Conservation (phyloP, 2,329 filamentous ascomycete species). For the Trichoderma brevicompactum region DNA sequence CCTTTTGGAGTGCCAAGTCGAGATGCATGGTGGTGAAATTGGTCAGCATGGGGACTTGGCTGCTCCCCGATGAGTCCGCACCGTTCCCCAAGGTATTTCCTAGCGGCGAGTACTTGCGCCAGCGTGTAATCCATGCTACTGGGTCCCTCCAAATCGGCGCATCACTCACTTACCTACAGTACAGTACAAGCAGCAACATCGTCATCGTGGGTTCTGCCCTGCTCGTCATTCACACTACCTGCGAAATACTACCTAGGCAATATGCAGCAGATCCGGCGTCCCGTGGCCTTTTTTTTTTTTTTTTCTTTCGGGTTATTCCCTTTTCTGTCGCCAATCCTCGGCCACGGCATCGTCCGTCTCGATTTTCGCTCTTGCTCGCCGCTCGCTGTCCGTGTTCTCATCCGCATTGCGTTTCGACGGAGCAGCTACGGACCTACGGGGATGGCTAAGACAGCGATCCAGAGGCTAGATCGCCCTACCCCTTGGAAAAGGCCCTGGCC, state of each 20-base stretch:
- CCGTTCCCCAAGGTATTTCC: slow-evolving; percentile 14
- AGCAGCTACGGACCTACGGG: neutral
- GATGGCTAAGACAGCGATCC: slow-evolving; percentile 18
- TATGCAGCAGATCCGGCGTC: slow-evolving; percentile 15
- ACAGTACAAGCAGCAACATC: slow-evolving; percentile 2
- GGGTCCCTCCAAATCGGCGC: slow-evolving; percentile 15
- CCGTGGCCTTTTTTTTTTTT: neutral
- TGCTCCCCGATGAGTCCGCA: slow-evolving; percentile 19
- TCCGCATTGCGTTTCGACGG: slow-evolving; percentile 3
- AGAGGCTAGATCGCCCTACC: slow-evolving; percentile 22
- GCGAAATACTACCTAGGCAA: neutral
- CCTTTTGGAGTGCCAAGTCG: slow-evolving; percentile 11
- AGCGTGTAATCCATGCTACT: slow-evolving; percentile 2
- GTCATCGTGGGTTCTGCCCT: slow-evolving; percentile 16
- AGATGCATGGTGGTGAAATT: slow-evolving; percentile 24
- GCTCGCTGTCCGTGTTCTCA: neutral
- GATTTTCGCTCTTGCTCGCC: neutral
- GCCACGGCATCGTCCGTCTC: neutral
- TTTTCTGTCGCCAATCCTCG: neutral
- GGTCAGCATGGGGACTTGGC: slow-evolving; percentile 26
- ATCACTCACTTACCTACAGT: neutral
- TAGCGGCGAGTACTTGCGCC: slow-evolving; percentile 3
- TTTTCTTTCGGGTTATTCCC: neutral
- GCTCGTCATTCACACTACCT: neutral
- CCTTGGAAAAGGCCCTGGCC: slow-evolving; percentile 2